These are phyloP conservation scores for Pleurotus eryngii DNA, from an alignment of 768 basidiomycete genomes.

Conservation along the genomic window DNA sequence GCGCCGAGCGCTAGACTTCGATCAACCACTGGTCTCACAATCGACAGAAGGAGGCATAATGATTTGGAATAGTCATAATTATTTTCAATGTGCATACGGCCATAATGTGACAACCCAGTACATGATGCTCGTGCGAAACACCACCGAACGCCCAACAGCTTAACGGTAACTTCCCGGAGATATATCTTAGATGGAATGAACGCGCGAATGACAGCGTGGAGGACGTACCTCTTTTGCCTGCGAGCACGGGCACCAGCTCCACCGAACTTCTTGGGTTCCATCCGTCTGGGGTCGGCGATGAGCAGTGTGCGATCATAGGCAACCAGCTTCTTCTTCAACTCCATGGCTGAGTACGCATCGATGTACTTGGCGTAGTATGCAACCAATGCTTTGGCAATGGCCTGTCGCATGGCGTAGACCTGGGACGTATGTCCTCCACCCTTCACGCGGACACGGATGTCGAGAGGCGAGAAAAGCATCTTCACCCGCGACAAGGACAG, in stretches of 20 bases:
- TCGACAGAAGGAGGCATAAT: background rate
- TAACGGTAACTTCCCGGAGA: slow-evolving; percentile 69
- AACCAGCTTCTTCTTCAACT: slow-evolving; percentile 96
- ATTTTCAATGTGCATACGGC: slow-evolving; percentile 27
- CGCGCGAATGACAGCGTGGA: slow-evolving; percentile 2
- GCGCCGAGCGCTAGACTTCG: too few species aligned
- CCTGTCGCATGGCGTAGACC: slow-evolving; percentile 98
- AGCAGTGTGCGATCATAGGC: slow-evolving; percentile 90
- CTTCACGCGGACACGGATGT: slow-evolving; percentile 97
- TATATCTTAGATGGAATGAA: slow-evolving; percentile 8
- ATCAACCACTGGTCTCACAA: too few species aligned
- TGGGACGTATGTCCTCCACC: slow-evolving; percentile 99
- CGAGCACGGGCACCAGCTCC: slow-evolving; percentile 97
- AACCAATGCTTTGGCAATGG: slow-evolving; percentile 95
- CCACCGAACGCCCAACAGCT: slow-evolving; percentile 32
- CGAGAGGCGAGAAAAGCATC: slow-evolving; percentile 84
- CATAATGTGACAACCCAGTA: slow-evolving; percentile 30
- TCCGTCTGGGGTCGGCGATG: slow-evolving; percentile 93
- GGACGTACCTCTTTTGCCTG: slow-evolving; percentile 88
- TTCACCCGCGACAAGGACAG: slow-evolving; percentile 90
- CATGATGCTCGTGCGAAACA: slow-evolving; percentile 39
- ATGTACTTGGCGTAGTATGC: slow-evolving; percentile 99
- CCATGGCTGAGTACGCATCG: slow-evolving; percentile 95
- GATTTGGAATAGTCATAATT: slow-evolving; percentile 4
- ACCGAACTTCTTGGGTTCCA: slow-evolving; percentile 99